A percentile compares a stretch with the other conserved stretches of the same genome.
These are phyloP conservation scores for Phytophthora lateralis DNA, from an alignment of 352 stramenopile species.

Conservation along the genomic window DNA sequence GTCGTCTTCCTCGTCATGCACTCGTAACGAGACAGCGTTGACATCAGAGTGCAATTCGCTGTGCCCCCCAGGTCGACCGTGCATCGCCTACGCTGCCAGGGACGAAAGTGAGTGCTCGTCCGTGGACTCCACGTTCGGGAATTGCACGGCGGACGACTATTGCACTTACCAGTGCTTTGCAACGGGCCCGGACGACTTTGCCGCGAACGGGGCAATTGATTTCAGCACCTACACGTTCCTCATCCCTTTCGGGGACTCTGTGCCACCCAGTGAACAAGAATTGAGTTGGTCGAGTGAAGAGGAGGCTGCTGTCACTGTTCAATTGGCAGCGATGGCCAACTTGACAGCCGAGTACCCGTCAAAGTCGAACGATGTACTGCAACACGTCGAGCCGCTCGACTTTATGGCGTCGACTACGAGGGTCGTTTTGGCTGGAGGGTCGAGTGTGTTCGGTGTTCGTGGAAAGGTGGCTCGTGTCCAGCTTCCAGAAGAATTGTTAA, in stretches of 20 bases:
- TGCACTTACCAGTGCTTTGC: conserved; percentile 68
- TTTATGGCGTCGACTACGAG: conserved; percentile 39
- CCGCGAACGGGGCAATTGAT: conserved; percentile 54
- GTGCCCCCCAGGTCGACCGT: conserved; percentile 57
- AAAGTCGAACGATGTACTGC: conserved; percentile 45
- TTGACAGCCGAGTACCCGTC: conserved; percentile 42
- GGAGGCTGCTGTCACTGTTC: conserved; percentile 1
- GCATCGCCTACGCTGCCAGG: conserved; percentile 49
- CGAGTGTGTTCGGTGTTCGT: conserved; percentile 46
- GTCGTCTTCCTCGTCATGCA: conserved; percentile 29
- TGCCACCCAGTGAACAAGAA: conserved; percentile 16
- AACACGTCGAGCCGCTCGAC: conserved; percentile 42
- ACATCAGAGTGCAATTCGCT: conserved; percentile 50
- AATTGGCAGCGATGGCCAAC: conserved; percentile 3
- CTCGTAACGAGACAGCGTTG: conserved; percentile 45
- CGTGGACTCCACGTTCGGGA: conserved; percentile 35
- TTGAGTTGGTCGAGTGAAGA: conserved; percentile 23
- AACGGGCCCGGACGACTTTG: conserved; percentile 52
- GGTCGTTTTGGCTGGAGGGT: conserved; percentile 53
- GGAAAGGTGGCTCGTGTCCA: conserved; percentile 52
- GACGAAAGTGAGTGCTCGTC: conserved; percentile 18
- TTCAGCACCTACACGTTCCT: conserved; percentile 66
- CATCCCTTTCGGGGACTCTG: conserved; percentile 50
- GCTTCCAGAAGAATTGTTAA: conserved; percentile 41
- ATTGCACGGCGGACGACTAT: conserved; percentile 38